Evolutionary conservation across 805 yeast genomes (phyloP), one percentile per base, ranked within the genome.

Genomic region (Candida orba): DNA sequence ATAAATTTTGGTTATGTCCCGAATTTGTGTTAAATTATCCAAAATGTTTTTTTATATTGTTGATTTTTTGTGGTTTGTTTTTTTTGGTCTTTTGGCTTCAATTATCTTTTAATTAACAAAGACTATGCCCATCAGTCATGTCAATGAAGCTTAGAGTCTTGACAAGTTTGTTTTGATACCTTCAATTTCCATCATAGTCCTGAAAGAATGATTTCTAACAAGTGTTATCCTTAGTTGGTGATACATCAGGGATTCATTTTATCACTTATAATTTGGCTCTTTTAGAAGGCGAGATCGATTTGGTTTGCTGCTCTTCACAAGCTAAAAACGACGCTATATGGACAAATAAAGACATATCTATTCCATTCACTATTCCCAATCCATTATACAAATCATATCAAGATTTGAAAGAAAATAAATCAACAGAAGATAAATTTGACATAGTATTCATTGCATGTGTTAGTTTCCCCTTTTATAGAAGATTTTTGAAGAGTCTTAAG

Each of bases 371-470:
- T 3, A 24, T 39, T 13, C 15, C 33, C 13, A 22, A 23, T 6
- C 40, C 40, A 9, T 15, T 32, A 10, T 24, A 9, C 8, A n/a
- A 17, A 15, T 32, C 41, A 13, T 15, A 32, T 13, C 32, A 39
- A 15, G 32, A 39, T 24, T 17, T 33, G 13, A 17, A 22, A 8
- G 15, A 30, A 14, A n/a, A 38, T 6, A 13, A 6, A n/a, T 14
- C 27, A 15, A 4, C 18, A 8, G 32, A 31, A 9, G 24, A 25
- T 8, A 20, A 18, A 4, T 44, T 43, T 33, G 50, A 49, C 27
- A 37, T 53, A 8, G 34, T 52, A 3, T 37, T 52, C 32, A 27
- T 54, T 4, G 39, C 51, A 2, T 45, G 46, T 15, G 25, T 45
- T 14, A 49, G 43, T 24, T 24, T 48, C 2, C 51, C 50, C 2